Evolutionary conservation across 495 filamentous ascomycete genomes (phyloP).

Genomic region (Penicillium tannophilum): DNA sequence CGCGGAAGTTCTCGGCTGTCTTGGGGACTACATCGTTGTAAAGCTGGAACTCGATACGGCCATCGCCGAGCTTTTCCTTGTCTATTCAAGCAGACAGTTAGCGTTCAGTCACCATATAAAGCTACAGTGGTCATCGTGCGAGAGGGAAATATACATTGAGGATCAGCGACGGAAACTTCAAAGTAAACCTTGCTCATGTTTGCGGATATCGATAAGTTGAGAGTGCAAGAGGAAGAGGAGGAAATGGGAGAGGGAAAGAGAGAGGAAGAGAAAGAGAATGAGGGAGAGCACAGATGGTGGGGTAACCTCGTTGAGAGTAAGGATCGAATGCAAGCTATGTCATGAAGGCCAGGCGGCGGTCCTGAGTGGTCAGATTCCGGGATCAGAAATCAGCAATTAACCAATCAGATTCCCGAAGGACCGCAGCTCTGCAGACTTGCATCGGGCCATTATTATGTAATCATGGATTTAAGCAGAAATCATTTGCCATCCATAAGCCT

Average conservation of each 20-base stretch:
- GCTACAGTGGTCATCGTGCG: too few species aligned
- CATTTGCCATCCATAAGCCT: too few species aligned
- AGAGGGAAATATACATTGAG: too few species aligned
- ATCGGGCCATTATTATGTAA: not conserved
- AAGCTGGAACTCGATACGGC: conserved; percentile 80
- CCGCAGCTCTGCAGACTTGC: not conserved
- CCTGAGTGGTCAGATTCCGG: not conserved
- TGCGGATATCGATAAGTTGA: not conserved
- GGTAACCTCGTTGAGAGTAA: not conserved
- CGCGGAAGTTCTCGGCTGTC: conserved; percentile 88
- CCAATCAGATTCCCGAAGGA: not conserved
- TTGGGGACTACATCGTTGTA: conserved; percentile 83
- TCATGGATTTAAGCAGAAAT: not conserved
- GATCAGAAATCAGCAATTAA: not conserved
- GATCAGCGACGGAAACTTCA: not conserved
- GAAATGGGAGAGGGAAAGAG: too few species aligned
- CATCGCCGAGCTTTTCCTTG: conserved; percentile 25
- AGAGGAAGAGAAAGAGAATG: not conserved
- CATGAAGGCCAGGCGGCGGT: not conserved
- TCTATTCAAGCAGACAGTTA: not conserved
- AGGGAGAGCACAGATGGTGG: not conserved
- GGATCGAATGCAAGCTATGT: conserved; percentile 1
- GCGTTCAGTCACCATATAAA: not conserved
- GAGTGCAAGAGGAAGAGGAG: not conserved
- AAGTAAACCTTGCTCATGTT: not conserved